Evolutionary conservation across 2,329 filamentous ascomycete species (phyloP), one percentile per base, ranked within the genome.

Genomic region (Xylariaceae sp.): DNA sequence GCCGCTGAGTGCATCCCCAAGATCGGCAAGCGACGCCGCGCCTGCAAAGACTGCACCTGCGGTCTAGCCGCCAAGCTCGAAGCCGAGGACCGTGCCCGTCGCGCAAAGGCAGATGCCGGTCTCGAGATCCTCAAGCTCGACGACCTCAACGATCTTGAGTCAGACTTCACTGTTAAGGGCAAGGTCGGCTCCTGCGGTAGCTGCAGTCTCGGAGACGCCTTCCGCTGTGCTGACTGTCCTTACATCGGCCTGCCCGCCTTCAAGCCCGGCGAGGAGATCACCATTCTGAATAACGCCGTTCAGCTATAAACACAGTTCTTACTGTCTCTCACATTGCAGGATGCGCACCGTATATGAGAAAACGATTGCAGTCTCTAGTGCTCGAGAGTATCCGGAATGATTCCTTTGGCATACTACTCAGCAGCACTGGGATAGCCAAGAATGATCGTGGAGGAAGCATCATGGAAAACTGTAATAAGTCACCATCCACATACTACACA

Each of bases 1-100:
- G 92, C 94, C 47, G 82, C 87, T 22, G 90, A 95, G 68, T 99
- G 94, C 71, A 84, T 86, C 53, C 92, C 93, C 44, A 90, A 94
- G 73, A 80, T 86, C 42, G 90, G 89, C 53, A 96, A 96, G 76
- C 86, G 93, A 62, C 87, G 93, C 50, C 86, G 92, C 56, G 91
- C 94, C 52, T 99, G 94, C 79, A 97, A 99, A 74, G 94, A 99
- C 76, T 99, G 94, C 77, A 93, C 89, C 9, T 99, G 94, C 68
- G 94, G 94, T 46, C 83, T 99, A 22, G 90, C 92, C 19, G 84
- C 94, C 69, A 84, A 87, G 55, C 73, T 97, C 46, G 88, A 90
- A 63, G 87, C 86, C n/a, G 90, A 97, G 75, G 94, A 97, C 71
- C 78, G 77, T 41, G 79, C 79, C 7, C 85, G 83, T 64, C 81